Percentiles rank a stretch among this genome's conserved stretches.
phyloP scores from a whole-genome alignment of 176 grass and related monocot species.

The Alloteropsis semialata region DNA sequence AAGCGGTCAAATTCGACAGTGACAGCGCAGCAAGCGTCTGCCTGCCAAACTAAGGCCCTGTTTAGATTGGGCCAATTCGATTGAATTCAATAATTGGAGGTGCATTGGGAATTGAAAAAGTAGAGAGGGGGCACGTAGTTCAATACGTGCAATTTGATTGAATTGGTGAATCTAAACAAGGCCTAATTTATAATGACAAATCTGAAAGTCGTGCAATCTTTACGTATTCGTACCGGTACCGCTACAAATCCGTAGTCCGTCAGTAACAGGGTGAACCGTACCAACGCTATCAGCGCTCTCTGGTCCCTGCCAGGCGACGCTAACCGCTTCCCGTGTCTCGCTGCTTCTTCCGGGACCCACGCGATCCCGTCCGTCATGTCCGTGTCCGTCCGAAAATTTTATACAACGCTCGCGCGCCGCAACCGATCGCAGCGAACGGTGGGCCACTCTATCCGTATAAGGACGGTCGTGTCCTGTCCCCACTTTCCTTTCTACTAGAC shows the following conservation, averaged over 20 bases:
- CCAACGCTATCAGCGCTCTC: background rate
- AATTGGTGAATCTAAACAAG: too few species aligned
- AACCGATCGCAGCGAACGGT: too few species aligned
- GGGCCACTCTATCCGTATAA: too few species aligned
- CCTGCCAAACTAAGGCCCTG: background rate
- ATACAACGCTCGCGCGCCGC: too few species aligned
- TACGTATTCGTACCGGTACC: background rate
- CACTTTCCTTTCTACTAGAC: too few species aligned
- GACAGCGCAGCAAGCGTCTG: constrained; percentile 13
- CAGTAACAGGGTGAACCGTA: background rate
- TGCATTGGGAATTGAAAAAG: too few species aligned
- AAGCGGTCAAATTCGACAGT: constrained; percentile 29
- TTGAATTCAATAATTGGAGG: too few species aligned
- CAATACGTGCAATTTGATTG: too few species aligned
- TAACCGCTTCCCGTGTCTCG: background rate
- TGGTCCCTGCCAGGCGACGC: background rate
- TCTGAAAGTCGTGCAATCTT: background rate
- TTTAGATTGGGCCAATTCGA: too few species aligned
- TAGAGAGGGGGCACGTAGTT: too few species aligned
- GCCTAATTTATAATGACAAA: constrained; percentile 22
- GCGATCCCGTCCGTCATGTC: background rate
- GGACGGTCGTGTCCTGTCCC: too few species aligned
- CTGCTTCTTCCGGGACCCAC: background rate
- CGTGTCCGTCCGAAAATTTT: too few species aligned
- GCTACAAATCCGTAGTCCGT: background rate